A percentile compares a stretch with the other conserved stretches of the same genome.
phyloP scores from a whole-genome alignment of 352 stramenopile genomes.

The Globisporangium parvum region DNA sequence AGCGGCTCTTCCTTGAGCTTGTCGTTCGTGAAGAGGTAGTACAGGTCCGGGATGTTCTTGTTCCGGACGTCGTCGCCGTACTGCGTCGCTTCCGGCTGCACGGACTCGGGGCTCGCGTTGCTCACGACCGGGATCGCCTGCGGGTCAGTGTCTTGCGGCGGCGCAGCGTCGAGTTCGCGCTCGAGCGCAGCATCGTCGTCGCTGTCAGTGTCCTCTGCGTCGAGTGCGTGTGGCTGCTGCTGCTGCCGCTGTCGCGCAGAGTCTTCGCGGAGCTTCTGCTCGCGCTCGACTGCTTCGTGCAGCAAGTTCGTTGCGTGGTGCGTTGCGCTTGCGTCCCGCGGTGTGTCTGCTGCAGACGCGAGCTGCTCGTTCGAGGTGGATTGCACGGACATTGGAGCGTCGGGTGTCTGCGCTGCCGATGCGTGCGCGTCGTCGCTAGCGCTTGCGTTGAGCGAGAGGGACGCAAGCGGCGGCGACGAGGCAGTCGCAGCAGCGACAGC shows the following conservation, averaged over 20 bases:
- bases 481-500: too few relatives aligned
- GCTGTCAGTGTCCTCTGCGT: not conserved
- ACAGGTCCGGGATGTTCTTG: constrained; percentile 36
- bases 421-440: too few relatives aligned
- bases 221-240: too few relatives aligned
- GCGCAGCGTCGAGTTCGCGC: not conserved
- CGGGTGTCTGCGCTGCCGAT: too few relatives aligned
- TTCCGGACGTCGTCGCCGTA: constrained; percentile 14
- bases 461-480: too few relatives aligned
- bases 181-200: not conserved
- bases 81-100: not conserved
- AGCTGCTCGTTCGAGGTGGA: not conserved
- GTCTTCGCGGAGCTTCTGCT: constrained; percentile 7
- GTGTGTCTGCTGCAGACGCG: not conserved
- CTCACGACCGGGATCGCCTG: not conserved
- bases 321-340: not conserved
- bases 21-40: constrained; percentile 63
- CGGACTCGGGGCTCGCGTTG: constrained; percentile 8
- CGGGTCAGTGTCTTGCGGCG: not conserved
- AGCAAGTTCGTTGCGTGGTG: constrained; percentile 15
- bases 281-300: constrained; percentile 14
- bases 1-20: constrained; percentile 49
- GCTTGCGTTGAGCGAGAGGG: too few relatives aligned
- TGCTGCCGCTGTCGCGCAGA: not conserved
- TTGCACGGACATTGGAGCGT: not conserved